phyloP scores from a whole-genome alignment of 345 rosid species.

The Camelina laxa region DNA sequence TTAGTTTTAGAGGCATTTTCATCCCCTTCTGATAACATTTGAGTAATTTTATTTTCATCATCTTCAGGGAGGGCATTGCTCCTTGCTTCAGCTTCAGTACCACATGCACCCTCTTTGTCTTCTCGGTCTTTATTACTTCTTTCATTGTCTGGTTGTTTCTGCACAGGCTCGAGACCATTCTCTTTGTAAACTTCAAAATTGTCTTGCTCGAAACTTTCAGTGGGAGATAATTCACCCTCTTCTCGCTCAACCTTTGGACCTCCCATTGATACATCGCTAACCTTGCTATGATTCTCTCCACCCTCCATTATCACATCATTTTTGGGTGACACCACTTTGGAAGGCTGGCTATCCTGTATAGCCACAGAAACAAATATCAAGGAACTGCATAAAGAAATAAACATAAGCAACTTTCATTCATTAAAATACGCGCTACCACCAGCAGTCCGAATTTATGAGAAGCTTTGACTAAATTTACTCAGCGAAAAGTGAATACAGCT shows the following conservation, averaged over 20 bases:
- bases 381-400: neutral
- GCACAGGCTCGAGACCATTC: conserved; percentile 54
- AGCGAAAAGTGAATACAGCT: neutral
- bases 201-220: conserved; percentile 87
- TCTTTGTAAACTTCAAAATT: conserved; percentile 80
- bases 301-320: conserved; percentile 58
- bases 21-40: conserved; percentile 73
- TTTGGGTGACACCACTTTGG: conserved; percentile 49
- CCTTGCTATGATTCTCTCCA: conserved; percentile 51
- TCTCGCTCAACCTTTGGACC: conserved; percentile 84
- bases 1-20: conserved; percentile 72
- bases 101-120: conserved; percentile 53
- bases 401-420: conserved; percentile 24
- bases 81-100: conserved; percentile 65
- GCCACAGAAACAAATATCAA: conserved; percentile 16
- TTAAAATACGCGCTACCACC: conserved; percentile 5
- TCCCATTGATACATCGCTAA: conserved; percentile 53
- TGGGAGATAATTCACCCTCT: conserved; percentile 97
- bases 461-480: conserved; percentile 14
- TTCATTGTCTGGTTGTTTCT: conserved; percentile 61
- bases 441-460: neutral
- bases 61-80: conserved; percentile 72
- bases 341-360: conserved; percentile 61
- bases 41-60: conserved; percentile 72
- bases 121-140: conserved; percentile 52